These are phyloP conservation scores for Chytriomyces sp. DNA, from an alignment of 192 early-diverging fungal species.

Conservation along the genomic window DNA sequence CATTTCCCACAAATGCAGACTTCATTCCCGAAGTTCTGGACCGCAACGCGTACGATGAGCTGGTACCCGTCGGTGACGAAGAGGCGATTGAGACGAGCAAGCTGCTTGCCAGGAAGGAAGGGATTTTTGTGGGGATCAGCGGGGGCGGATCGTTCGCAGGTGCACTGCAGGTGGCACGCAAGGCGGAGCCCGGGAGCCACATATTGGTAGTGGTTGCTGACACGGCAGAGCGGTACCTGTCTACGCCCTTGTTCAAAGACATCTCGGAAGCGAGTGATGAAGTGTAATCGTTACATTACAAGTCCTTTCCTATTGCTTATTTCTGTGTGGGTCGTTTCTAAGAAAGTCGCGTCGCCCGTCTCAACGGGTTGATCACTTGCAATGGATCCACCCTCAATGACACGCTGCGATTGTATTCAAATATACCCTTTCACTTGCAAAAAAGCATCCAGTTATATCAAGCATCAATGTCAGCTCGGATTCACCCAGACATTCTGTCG, in stretches of 20 bases:
- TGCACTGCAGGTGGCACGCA: constrained; percentile 30
- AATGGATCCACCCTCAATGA: neutral
- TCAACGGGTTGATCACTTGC: neutral
- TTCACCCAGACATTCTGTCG: neutral
- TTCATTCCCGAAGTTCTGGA: constrained; percentile 40
- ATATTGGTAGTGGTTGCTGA: constrained; percentile 40
- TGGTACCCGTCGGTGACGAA: constrained; percentile 28
- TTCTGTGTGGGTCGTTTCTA: neutral
- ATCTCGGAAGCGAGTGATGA: constrained; percentile 33
- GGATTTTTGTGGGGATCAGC: constrained; percentile 36
- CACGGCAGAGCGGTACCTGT: constrained; percentile 38
- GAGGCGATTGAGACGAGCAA: constrained; percentile 33
- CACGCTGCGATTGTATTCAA: neutral
- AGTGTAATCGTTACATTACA: neutral
- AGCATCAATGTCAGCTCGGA: too few relatives aligned
- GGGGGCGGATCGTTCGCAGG: constrained; percentile 31
- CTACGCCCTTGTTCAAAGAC: constrained; percentile 38
- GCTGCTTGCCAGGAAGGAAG: constrained; percentile 36
- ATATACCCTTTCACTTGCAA: neutral
- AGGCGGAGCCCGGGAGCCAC: constrained; percentile 13
- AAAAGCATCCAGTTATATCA: neutral
- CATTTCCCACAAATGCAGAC: too few relatives aligned
- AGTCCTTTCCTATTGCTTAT: too few relatives aligned
- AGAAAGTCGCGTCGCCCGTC: neutral
- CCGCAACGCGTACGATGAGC: constrained; percentile 24